phyloP scores from a whole-genome alignment of 2,329 filamentous ascomycete species.

The Pseudocercospora crystallina region DNA sequence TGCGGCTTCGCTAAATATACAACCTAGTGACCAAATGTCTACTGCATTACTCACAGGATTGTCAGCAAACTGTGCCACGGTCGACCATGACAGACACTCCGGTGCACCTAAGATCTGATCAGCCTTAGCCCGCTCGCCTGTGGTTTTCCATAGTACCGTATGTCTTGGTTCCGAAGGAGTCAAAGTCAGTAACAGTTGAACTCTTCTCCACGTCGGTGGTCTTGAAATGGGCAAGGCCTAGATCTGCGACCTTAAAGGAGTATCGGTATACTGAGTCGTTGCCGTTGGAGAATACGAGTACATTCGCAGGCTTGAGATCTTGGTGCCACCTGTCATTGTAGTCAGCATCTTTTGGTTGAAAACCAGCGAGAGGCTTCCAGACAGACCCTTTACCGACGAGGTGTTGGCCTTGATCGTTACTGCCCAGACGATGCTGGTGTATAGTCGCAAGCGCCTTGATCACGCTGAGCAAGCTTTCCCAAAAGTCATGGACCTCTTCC shows the following conservation, averaged over 20 bases:
- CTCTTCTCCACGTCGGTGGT: neutral
- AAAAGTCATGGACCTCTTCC: slow-evolving; percentile 33
- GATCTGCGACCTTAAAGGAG: slow-evolving; percentile 6
- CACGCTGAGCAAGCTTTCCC: slow-evolving; percentile 33
- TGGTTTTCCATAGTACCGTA: no score
- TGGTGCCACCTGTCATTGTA: slow-evolving; percentile 31
- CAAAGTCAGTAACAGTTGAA: neutral
- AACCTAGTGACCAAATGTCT: slow-evolving; percentile 1
- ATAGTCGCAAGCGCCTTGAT: slow-evolving; percentile 30
- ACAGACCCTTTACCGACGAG: neutral
- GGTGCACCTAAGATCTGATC: neutral
- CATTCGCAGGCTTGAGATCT: slow-evolving; percentile 36
- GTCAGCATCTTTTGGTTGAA: no score
- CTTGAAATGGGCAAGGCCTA: slow-evolving; percentile 3
- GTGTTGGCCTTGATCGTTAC: neutral
- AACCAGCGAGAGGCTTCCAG: neutral
- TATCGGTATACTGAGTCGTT: neutral
- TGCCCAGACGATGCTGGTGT: slow-evolving; percentile 16
- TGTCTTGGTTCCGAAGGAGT: slow-evolving; percentile 1
- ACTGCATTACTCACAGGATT: neutral
- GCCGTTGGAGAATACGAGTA: slow-evolving; percentile 14
- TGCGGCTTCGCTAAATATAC: neutral
- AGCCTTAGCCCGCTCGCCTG: no score
- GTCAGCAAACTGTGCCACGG: neutral
- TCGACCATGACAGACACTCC: neutral